Evolutionary conservation across 1,139 yeast species (phyloP), one percentile per base, ranked within the genome.

Genomic region (Pichia sp.): DNA sequence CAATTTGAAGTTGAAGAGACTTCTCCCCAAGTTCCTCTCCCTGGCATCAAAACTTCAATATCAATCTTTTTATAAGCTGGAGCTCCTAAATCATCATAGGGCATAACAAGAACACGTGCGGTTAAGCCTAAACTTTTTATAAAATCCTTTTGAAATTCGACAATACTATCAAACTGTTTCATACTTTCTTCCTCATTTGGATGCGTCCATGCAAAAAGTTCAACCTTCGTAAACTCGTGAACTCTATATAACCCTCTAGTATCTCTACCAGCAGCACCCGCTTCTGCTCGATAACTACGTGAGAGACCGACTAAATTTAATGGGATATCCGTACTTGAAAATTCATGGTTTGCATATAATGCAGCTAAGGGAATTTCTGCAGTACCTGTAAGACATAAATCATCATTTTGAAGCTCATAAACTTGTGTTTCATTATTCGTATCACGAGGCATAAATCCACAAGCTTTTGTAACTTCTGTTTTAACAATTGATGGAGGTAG

Each of bases 31-130:
- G 58, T 35, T 2, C 87, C 87, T 56, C 97, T 76, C 2, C 98
- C 97, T 0, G 97, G 98, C 97, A 94, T 92, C 92, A 96, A 87
- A 0, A 94, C 96, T 63, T 94, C 99, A 45, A 90, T 86, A 57
- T 94, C 98, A 58, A 82, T 87, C 63, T 94, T 94, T 58, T 84
- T 82, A 64, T 74, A 78, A 0, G 98, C 98, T 1, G 98, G 96
- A 0, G 96, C 83, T 0, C 98, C 98, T 42, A 94, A 67, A 60
- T 94, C 98, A 50, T 85, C 79, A 25, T 82, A 79, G 0, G 97
- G 97, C 90, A 94, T 89, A 54, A 85, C 79, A 32, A 92, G 67
- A 34, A 92, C 85, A 50, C 89, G 77, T 2, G 96, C 96, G 31
- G 79, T 72, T 5, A 94, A 67, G 0, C 95, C 97, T 22, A 94